Conservation (phyloP, 2,329 filamentous ascomycete species). For the Penicillium sp. region DNA sequence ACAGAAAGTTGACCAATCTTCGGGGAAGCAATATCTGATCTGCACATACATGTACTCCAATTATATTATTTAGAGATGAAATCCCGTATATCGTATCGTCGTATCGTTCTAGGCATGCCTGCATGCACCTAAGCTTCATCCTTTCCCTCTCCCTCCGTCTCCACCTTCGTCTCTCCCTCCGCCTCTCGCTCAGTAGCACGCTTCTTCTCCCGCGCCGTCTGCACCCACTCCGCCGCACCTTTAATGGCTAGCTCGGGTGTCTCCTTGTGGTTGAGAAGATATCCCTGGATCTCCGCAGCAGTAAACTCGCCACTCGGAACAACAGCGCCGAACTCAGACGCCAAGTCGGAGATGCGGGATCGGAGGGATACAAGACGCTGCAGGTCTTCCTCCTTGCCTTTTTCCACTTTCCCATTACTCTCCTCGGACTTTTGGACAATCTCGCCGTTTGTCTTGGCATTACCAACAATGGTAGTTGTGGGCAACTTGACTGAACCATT, state of each 20-base stretch:
- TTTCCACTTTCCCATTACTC: not conserved
- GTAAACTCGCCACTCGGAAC: conserved; percentile 39
- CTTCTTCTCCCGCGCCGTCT: conserved; percentile 27
- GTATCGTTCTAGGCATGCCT: not conserved
- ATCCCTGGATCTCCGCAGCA: conserved; percentile 45
- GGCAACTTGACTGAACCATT: conserved; percentile 4
- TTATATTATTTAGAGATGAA: not conserved
- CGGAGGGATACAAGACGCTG: conserved; percentile 14
- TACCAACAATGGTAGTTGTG: not conserved
- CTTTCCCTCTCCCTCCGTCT: conserved; percentile 8
- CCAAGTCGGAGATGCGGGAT: conserved; percentile 26
- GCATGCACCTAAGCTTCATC: not conserved
- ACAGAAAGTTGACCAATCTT: not conserved
- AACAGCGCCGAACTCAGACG: conserved; percentile 32
- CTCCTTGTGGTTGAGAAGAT: conserved; percentile 39
- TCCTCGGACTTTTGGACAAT: not conserved
- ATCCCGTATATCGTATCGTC: not conserved
- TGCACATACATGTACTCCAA: not conserved
- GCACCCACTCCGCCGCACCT: conserved; percentile 34
- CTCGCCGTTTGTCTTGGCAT: conserved; percentile 4
- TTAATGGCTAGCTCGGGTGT: conserved; percentile 34
- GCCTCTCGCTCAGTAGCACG: conserved; percentile 15
- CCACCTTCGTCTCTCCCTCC: conserved; percentile 2
- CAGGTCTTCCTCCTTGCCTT: not conserved
- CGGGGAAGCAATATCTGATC: not conserved